Conservation (phyloP, 2,329 filamentous ascomycete genomes). For the Bipolaris victoriae region DNA sequence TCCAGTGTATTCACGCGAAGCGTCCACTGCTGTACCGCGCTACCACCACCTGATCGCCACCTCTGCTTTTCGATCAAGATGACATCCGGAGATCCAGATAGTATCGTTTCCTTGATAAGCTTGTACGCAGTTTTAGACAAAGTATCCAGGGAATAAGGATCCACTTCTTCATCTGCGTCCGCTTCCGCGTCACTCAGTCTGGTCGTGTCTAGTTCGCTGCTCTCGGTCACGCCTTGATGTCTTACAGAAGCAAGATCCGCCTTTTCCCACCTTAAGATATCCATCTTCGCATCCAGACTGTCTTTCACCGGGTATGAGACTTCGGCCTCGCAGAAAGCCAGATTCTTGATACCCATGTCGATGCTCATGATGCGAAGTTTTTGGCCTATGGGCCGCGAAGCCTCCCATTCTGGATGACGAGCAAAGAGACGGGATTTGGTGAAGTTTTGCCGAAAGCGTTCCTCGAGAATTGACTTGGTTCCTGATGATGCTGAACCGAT, state of each 20-base stretch:
- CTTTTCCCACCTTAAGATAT: conserved; percentile 40
- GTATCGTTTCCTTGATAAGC: conserved; percentile 58
- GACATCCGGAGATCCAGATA: conserved; percentile 65
- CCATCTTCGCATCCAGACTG: conserved; percentile 27
- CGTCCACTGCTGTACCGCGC: conserved; percentile 80
- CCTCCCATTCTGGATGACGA: conserved; percentile 3
- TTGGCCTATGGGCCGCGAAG: background rate
- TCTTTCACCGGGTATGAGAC: conserved; percentile 29
- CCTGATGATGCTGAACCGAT: conserved; percentile 67
- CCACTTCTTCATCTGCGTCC: conserved; percentile 19
- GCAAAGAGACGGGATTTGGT: conserved; percentile 7
- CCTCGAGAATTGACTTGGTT: conserved; percentile 62
- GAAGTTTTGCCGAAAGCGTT: conserved; percentile 57
- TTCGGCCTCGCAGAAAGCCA: conserved; percentile 72
- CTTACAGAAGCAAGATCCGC: conserved; percentile 31
- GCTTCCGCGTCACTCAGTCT: conserved; percentile 1
- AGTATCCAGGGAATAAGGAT: conserved; percentile 59
- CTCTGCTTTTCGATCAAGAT: conserved; percentile 73
- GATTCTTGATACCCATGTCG: conserved; percentile 83
- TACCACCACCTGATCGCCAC: conserved; percentile 67
- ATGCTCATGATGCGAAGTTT: conserved; percentile 69
- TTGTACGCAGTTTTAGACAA: conserved; percentile 63
- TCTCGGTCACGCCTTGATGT: background rate
- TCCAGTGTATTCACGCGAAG: conserved; percentile 82
- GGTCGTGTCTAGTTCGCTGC: background rate